phyloP scores from a whole-genome alignment of 441 rosid species.

The Aleurites moluccanus region DNA sequence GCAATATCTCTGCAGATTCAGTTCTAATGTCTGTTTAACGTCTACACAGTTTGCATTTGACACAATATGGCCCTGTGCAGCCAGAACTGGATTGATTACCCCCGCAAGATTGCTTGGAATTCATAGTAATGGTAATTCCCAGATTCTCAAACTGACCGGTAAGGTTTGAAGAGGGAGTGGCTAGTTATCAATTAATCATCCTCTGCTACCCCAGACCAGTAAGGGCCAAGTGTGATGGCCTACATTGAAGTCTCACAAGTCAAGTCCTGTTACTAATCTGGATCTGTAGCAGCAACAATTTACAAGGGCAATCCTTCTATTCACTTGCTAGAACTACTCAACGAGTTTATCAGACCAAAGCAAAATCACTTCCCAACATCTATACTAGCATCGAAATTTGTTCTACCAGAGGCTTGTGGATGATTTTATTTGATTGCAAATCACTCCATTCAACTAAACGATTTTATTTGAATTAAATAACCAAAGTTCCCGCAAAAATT shows the following conservation, averaged over 20 bases:
- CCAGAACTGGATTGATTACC: background rate
- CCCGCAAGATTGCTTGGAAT: background rate
- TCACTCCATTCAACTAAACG: no score
- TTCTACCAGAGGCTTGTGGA: background rate
- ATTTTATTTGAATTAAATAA: no score
- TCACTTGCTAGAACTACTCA: background rate
- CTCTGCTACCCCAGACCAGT: no score
- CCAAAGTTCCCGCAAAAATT: no score
- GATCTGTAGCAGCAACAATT: background rate
- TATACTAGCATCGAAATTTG: background rate
- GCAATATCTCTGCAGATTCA: no score
- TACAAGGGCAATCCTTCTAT: background rate
- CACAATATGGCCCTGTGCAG: background rate
- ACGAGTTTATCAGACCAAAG: background rate
- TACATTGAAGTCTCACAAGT: no score
- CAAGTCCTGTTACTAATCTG: no score
- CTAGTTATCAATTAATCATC: no score
- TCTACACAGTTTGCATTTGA: background rate
- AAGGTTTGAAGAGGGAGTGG: no score
- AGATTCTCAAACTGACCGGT: no score
- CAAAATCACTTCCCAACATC: background rate
- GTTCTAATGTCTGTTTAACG: background rate
- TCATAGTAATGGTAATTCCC: no score
- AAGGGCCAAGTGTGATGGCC: no score
- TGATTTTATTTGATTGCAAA: background rate